These are phyloP conservation scores for Fusarium sp. DNA, from an alignment of 2,329 filamentous ascomycete genomes.

Conservation along the genomic window DNA sequence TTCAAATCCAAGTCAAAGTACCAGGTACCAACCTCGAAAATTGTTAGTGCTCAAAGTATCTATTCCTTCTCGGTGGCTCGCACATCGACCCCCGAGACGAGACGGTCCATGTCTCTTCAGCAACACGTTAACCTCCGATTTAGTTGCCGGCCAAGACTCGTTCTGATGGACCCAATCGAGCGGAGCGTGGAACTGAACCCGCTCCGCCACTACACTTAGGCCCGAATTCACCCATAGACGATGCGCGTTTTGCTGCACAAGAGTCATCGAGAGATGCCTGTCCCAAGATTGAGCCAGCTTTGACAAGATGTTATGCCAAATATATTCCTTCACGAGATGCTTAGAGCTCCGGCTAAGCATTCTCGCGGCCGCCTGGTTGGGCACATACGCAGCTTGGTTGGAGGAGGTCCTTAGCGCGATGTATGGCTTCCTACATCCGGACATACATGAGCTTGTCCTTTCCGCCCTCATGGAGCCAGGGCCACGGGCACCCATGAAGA, in stretches of 20 bases:
- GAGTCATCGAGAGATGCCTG: conserved; percentile 11
- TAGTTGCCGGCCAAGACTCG: conserved; percentile 28
- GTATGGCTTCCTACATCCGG: conserved; percentile 23
- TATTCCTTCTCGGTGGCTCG: conserved; percentile 19
- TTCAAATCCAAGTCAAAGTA: neutral
- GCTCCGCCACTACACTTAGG: conserved; percentile 34
- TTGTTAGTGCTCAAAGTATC: conserved; percentile 30
- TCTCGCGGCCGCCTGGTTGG: neutral
- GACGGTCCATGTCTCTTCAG: conserved; percentile 6
- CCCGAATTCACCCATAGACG: conserved; percentile 34
- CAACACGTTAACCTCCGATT: conserved; percentile 14
- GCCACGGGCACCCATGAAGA: conserved; percentile 16
- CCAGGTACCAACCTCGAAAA: neutral
- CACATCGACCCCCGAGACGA: conserved; percentile 36
- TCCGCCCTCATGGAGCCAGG: conserved; percentile 17
- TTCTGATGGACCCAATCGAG: conserved; percentile 30
- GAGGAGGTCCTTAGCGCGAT: conserved; percentile 4
- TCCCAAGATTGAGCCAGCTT: neutral
- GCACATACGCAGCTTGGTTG: conserved; percentile 2
- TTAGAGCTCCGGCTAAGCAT: neutral
- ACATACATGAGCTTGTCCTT: conserved; percentile 15
- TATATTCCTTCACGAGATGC: neutral
- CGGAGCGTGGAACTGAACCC: conserved; percentile 18
- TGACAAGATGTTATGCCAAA: neutral
- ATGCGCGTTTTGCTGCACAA: conserved; percentile 29